Base-by-base conservation (phyloP, 2,329 filamentous ascomycete species). In the Blumeriella jaapii region DNA sequence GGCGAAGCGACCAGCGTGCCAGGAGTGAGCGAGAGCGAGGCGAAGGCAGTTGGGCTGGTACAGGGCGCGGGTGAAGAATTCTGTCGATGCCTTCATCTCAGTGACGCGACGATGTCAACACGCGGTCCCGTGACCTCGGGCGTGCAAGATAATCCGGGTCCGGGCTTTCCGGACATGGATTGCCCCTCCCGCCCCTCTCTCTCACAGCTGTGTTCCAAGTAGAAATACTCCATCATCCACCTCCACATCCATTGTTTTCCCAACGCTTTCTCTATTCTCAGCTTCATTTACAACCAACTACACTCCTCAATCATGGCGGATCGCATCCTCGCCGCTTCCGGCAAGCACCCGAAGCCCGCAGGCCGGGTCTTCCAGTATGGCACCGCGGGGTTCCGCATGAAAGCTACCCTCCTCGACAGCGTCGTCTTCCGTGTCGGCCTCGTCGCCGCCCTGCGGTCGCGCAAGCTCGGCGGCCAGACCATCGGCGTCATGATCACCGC, bases 401-500 rank as follows among this genome's bases (percentile, higher is more conserved):
- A 70, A 55, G 72, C 74, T 19, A 79, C 86, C 52, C 72, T 93
- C 38, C 80, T 96, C 52, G 83, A 93, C 56, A 91, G 85, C 22
- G 85, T 98, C 45, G 75, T 93, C 50, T 95, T 89, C 62, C 80
- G 87, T 29, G 87, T 95, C 47, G 91, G 89, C 33, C 73, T 98
- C 42, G 74, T 95, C 39, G 84, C 91, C 19, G 77, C 82, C 38
- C 71, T 96, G 33, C 81, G 91, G 45, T 95, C 86, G 47, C 82
- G 85, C 57, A 93, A 91, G 62, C 74, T 93, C 51, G 79, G 80
- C 58, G 81, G 86, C 46, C 83, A 93, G 65, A 81, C 84, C 51
- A 93, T 98, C 55, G 91, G 91, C 55, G 80, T 98, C 49, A 94
- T 94, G 86, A 82, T 94, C 59, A 94, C 86, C 26, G 86, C 86